Conservation (phyloP, 2,329 filamentous ascomycete genomes). For the Chaetomiaceae sp. region DNA sequence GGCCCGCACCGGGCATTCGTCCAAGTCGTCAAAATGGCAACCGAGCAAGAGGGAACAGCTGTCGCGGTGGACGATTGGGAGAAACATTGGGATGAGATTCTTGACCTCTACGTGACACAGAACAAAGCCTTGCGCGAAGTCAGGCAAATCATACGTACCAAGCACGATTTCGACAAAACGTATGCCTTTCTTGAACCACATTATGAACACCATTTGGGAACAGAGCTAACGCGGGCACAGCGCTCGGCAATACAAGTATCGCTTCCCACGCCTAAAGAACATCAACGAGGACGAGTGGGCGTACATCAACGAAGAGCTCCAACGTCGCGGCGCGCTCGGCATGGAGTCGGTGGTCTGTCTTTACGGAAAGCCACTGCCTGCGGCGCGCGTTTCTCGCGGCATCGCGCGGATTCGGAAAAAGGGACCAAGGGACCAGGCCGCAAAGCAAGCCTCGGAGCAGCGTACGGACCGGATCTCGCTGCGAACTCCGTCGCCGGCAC, state of each 20-base stretch:
- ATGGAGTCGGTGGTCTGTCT: conserved; percentile 1
- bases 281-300: background rate
- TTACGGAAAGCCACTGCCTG: background rate
- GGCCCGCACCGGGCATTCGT: too few species aligned
- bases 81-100: conserved; percentile 2
- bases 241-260: conserved; percentile 8
- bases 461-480: background rate
- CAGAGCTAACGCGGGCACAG: background rate
- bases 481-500: background rate
- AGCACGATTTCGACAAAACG: background rate
- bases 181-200: background rate
- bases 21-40: too few species aligned
- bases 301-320: background rate
- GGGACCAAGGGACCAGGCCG: background rate
- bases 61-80: conserved; percentile 7
- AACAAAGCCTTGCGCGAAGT: background rate
- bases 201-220: background rate
- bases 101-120: background rate
- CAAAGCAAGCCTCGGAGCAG: background rate
- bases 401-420: background rate
- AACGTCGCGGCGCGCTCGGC: background rate
- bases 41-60: background rate
- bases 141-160: background rate
- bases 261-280: conserved; percentile 1
- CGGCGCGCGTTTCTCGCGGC: background rate